These are phyloP conservation scores for Cladosporium sp. DNA, from an alignment of 2,329 filamentous ascomycete genomes.

Conservation along the genomic window DNA sequence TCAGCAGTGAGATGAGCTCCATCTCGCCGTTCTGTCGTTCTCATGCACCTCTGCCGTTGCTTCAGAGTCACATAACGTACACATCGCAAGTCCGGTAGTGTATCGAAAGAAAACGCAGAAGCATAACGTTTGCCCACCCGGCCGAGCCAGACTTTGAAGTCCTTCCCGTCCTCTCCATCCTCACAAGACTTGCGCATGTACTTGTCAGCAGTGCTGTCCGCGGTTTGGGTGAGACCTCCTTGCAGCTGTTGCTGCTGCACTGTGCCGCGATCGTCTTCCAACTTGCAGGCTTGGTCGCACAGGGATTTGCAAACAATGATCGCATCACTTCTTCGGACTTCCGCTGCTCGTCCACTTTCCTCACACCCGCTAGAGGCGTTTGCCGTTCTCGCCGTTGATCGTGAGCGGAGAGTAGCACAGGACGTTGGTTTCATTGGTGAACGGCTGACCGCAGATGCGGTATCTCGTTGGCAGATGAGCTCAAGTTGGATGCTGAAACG, in stretches of 20 bases:
- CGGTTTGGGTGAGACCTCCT: background rate
- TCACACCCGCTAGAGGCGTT: background rate
- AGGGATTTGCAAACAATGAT: background rate
- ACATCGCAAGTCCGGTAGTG: background rate
- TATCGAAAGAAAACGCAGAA: background rate
- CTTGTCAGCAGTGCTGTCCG: no score
- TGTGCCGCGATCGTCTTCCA: background rate
- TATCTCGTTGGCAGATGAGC: background rate
- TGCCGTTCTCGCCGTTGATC: background rate
- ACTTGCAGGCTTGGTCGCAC: background rate
- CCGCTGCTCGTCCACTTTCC: background rate
- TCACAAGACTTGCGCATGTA: no score
- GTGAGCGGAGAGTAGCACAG: background rate
- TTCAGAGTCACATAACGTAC: background rate
- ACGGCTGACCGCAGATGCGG: background rate
- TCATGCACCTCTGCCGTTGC: constrained; percentile 2
- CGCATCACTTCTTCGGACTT: constrained; percentile 9
- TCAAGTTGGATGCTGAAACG: background rate
- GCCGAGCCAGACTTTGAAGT: background rate
- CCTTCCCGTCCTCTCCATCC: no score
- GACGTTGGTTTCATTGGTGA: background rate
- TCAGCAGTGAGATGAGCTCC: background rate
- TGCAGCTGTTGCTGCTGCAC: constrained; percentile 2
- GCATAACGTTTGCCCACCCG: background rate
- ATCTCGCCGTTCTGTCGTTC: background rate